Percentiles rank a stretch among this genome's conserved stretches.
Evolutionary conservation across 257 asterid species (phyloP).

Genomic region (Solanum appendiculatum): DNA sequence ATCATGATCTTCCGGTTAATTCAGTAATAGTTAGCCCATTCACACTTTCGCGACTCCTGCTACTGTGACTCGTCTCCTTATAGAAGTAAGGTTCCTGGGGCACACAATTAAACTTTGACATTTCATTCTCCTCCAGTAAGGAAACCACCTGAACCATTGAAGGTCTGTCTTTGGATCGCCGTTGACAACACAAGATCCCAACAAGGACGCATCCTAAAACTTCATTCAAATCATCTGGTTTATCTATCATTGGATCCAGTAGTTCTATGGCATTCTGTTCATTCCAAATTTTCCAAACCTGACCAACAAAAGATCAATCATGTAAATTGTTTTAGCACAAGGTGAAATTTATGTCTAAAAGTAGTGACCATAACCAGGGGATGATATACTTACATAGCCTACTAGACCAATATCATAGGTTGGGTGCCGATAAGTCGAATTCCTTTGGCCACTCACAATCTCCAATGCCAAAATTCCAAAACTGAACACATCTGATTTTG

Average conservation of each 20-base stretch:
- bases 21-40: not conserved
- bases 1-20: not conserved
- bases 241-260: constrained; percentile 15
- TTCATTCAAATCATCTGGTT: constrained; percentile 2
- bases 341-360: not conserved
- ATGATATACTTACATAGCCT: constrained; percentile 18
- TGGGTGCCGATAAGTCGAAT: not conserved
- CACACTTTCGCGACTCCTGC: not conserved
- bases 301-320: not conserved
- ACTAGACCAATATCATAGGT: not conserved
- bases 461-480: constrained; percentile 30
- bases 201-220: constrained; percentile 19
- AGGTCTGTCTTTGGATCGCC: constrained; percentile 18
- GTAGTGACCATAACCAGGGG: not conserved
- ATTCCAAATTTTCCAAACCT: constrained; percentile 43
- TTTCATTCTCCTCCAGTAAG: constrained; percentile 28
- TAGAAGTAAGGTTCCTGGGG: constrained; percentile 37
- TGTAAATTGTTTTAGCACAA: not conserved
- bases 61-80: not conserved
- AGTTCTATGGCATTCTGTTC: constrained; percentile 18
- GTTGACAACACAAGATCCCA: constrained; percentile 37
- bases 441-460: constrained; percentile 17
- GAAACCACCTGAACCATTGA: constrained; percentile 20
- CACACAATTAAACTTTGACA: not conserved
- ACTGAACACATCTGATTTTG: constrained; percentile 36